Percentiles rank a stretch among this genome's conserved stretches.
Conservation (phyloP, 257 asterid species). For the Solanum verrucosum region DNA sequence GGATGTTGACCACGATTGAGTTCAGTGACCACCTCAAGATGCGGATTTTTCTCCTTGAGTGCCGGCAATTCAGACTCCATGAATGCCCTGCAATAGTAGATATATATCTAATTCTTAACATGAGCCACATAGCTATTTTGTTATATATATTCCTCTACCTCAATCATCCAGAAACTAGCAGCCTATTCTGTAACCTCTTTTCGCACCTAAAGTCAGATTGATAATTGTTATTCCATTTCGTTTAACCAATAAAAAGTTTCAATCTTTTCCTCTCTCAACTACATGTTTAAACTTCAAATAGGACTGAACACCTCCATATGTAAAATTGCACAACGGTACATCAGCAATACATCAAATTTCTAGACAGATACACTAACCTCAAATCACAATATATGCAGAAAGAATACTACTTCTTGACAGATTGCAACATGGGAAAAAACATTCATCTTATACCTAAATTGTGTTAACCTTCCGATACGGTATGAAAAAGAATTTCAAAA, state of each 20-base stretch:
- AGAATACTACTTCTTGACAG: background rate
- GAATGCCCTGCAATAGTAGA: slow-evolving; percentile 44
- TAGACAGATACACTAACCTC: background rate
- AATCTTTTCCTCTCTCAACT: background rate
- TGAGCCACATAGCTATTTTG: background rate
- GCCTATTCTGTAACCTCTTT: background rate
- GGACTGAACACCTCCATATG: background rate
- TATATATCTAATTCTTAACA: background rate
- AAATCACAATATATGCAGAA: background rate
- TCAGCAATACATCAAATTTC: background rate
- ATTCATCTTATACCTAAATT: background rate
- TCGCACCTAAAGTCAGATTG: background rate
- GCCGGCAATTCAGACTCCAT: slow-evolving; percentile 74
- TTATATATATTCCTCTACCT: background rate
- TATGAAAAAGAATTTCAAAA: background rate
- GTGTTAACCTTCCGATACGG: background rate
- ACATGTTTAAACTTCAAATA: background rate
- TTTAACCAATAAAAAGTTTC: background rate
- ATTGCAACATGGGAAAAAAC: background rate
- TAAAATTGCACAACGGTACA: background rate
- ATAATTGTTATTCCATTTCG: background rate
- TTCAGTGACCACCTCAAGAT: slow-evolving; percentile 80
- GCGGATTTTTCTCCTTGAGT: slow-evolving; percentile 61
- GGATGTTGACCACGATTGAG: slow-evolving; percentile 90
- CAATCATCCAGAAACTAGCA: background rate